These are phyloP conservation scores for Talaromyces albobiverticillius DNA, from an alignment of 2,329 filamentous ascomycete species.

Conservation along the genomic window DNA sequence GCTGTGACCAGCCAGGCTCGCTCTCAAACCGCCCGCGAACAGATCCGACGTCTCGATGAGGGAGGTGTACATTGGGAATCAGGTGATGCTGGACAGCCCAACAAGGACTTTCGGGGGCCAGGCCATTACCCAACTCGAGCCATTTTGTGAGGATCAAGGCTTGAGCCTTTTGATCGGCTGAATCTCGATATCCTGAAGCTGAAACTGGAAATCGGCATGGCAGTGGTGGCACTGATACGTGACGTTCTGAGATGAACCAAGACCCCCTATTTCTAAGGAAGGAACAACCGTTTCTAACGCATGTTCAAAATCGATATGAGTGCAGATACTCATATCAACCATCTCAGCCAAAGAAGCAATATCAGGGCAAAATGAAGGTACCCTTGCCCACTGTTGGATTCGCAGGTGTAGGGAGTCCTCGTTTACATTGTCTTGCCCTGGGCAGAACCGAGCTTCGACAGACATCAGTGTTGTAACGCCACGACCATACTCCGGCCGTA, in stretches of 20 bases:
- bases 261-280: not conserved
- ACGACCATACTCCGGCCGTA: not conserved
- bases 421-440: not conserved
- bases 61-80: not conserved
- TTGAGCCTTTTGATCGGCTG: not conserved
- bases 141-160: slow-evolving; percentile 10
- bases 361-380: slow-evolving; percentile 20
- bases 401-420: slow-evolving; percentile 1
- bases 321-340: not conserved
- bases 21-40: not conserved
- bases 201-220: slow-evolving; percentile 4
- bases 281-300: not conserved
- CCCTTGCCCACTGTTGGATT: slow-evolving; percentile 5
- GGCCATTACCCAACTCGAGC: slow-evolving; percentile 6
- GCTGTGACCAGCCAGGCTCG: not conserved
- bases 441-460: slow-evolving; percentile 8
- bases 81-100: not conserved
- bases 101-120: not conserved
- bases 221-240: slow-evolving; percentile 1
- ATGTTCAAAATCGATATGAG: not conserved
- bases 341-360: not conserved
- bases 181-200: not conserved
- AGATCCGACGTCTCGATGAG: not conserved
- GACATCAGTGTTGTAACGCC: not conserved
- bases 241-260: not conserved